Percentiles rank a stretch among this genome's conserved stretches.
phyloP scores from a whole-genome alignment of 306 rosid species.

The Cicer arietinum region DNA sequence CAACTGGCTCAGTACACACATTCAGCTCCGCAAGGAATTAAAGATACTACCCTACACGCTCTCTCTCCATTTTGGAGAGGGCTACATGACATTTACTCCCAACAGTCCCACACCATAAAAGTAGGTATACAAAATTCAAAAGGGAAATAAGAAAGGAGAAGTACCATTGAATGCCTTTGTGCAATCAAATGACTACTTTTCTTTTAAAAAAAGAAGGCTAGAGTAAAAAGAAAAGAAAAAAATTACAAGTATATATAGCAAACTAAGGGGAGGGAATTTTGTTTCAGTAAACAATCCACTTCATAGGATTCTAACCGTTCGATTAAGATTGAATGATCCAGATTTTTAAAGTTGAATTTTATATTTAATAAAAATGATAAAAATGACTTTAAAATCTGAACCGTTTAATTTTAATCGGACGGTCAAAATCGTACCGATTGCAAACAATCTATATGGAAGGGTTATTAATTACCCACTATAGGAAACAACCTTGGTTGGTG shows the following conservation, averaged over 20 bases:
- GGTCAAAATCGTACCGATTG: too few species aligned
- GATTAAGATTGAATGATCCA: too few species aligned
- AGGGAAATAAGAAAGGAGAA: slow-evolving; percentile 38
- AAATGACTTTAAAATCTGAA: too few species aligned
- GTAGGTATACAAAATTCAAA: slow-evolving; percentile 21
- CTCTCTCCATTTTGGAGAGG: slow-evolving; percentile 96
- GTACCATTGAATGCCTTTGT: slow-evolving; percentile 58
- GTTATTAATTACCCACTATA: slow-evolving; percentile 16
- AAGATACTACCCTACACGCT: slow-evolving; percentile 52
- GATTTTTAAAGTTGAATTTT: too few species aligned
- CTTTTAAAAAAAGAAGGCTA: slow-evolving; percentile 14
- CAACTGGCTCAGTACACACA: slow-evolving; percentile 42
- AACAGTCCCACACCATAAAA: slow-evolving; percentile 38
- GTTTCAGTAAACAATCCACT: too few species aligned
- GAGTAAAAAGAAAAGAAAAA: slow-evolving; percentile 15
- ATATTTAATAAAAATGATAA: too few species aligned
- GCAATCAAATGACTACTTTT: slow-evolving; percentile 58
- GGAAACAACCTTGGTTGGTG: slow-evolving; percentile 12
- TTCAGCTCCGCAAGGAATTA: slow-evolving; percentile 27
- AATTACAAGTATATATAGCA: slow-evolving; percentile 32
- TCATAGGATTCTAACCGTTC: too few species aligned
- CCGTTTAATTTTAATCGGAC: too few species aligned
- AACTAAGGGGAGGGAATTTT: not conserved
- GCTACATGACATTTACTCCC: slow-evolving; percentile 57
- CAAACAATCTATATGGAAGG: not conserved